These are phyloP conservation scores for Diplodia scrobiculata DNA, from an alignment of 2,329 filamentous ascomycete species.

Conservation along the genomic window DNA sequence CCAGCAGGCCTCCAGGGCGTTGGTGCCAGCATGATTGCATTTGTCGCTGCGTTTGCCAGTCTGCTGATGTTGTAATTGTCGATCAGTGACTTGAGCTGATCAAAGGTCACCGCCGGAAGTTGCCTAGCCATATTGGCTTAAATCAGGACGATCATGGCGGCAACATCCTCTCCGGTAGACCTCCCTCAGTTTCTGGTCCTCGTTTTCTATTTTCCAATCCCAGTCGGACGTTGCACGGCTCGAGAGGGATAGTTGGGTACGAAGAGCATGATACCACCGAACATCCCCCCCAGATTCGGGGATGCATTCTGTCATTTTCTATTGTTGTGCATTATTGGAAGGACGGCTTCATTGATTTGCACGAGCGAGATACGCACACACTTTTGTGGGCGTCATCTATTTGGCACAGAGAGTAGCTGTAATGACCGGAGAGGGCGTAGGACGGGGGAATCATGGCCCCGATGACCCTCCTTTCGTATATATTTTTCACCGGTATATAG, in stretches of 20 bases:
- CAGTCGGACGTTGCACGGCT: background rate
- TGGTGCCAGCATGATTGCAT: constrained; percentile 41
- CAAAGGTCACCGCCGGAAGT: no score
- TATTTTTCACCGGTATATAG: background rate
- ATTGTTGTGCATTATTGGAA: background rate
- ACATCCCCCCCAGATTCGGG: background rate
- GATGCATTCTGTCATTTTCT: background rate
- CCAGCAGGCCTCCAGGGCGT: constrained; percentile 32
- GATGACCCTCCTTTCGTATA: background rate
- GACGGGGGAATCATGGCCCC: background rate
- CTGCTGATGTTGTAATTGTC: constrained; percentile 37
- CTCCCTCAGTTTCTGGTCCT: background rate
- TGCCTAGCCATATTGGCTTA: background rate
- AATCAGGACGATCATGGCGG: background rate
- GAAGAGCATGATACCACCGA: background rate
- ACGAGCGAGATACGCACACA: background rate
- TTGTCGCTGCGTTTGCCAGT: constrained; percentile 40
- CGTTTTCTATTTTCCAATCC: background rate
- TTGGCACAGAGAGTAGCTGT: background rate
- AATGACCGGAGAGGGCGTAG: background rate
- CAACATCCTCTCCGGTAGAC: background rate
- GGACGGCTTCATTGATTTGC: background rate
- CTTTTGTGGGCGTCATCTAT: background rate
- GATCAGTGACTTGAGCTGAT: background rate
- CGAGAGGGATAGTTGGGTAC: background rate